Evolutionary conservation across 371 early-diverging fungal species (phyloP), one percentile per base, ranked within the genome.

Genomic region (Mucor plumbeus): DNA sequence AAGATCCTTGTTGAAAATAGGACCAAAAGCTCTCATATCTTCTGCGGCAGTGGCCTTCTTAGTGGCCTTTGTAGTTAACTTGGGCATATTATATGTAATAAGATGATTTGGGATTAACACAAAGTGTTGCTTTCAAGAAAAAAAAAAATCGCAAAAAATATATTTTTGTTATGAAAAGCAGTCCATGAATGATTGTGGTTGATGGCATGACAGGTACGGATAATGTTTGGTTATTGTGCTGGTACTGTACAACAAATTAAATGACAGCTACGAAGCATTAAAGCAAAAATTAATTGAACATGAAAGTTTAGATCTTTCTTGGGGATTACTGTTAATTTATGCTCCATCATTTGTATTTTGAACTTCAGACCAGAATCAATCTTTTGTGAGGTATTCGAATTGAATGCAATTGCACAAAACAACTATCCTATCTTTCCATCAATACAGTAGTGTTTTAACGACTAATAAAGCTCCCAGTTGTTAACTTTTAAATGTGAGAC

Each of bases 1-100:
- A 19, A 99, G 90, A 70, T 94, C 91, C 83, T 99, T 99, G 88
- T 99, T 99, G 83, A 99, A 97, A 70, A 97, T 78, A 34, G 97
- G 97, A 41, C 91, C 92, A 69, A 88, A 86, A 19, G 88, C 86
- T 69, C 89, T 82, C 62, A 70, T 71, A 6, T 81, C 80, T 1
- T 75, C 73, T 3, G 65, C 58, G 7, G 26, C 17, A 0, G 34
- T 59, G 8, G 65, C 21, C 48, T 78, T 77, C 62, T 78, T 81
- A 21, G 75, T 62, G 44, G 80, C 72, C 56, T 80, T 83, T 33
- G 74, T 55, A 41, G 83, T 83, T 47, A 83, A 68, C 57, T 83
- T 83, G 33, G 83, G 83, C 83, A 82, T 82, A 1, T 31, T 5
- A 4, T 21, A 41, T 14, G 17, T 26, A 26, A 26, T 26, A 3